Evolutionary conservation across 176 grass and related monocot genomes (phyloP), one percentile per base, ranked within the genome.

Genomic region (Carex myosuroides): DNA sequence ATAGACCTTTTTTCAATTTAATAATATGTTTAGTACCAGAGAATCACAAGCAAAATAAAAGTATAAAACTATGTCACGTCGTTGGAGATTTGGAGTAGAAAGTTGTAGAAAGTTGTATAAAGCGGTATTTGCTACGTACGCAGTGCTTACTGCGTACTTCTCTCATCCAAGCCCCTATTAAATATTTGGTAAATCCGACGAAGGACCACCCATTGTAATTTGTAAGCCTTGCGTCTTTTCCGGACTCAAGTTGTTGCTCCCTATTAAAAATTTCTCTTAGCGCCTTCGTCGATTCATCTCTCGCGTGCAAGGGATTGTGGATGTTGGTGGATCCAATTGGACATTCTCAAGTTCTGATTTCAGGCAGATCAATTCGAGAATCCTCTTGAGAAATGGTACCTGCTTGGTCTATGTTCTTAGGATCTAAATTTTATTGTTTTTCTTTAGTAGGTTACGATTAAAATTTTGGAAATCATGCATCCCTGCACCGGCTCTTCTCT

Each of bases 61-160:
- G 6, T 13, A 5, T 13, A 14, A 74, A 52, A 52, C 13, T 13
- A 5, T 73, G 64, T 35, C 70, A 74, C 20, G 7, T 74, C 44
- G 11, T 74, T 52, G 12, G 52, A 52, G 2, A 24, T 11, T 70
- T 16, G 1, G 13, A 52, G 44, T 53, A 74, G 44, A 74, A 74
- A 74, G 70, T 74, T 26, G 44, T 53, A 74, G 44, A 74, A 74
- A 74, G 70, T 74, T 26, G 70, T 74, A 53, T 6, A 74, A 24
- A 74, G 70, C 41, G n/a, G 20, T 11, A 22, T 24, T 13, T 22
- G 70, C 8, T 24, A 24, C 22, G 22, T 26, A 20, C 10, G 22
- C 9, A 24, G 11, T 73, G n/a, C n/a, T n/a, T n/a, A n/a, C n/a
- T n/a, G n/a, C n/a, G n/a, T n/a, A 73, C 70, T 13, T 12, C 0